phyloP scores from a whole-genome alignment of 345 rosid species.

The Sapria himalayana region DNA sequence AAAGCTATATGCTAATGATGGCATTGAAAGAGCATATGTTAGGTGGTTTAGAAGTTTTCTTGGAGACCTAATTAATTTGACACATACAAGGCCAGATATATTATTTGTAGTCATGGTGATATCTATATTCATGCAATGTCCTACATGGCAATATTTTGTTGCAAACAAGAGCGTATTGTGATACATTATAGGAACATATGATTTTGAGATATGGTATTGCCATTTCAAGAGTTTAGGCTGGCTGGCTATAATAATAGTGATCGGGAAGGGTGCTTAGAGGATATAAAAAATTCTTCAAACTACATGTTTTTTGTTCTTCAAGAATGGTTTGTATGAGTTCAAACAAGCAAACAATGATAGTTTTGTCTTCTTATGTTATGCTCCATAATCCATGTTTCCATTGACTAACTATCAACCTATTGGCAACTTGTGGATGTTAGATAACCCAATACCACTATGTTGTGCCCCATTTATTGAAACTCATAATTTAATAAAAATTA shows the following conservation, averaged over 20 bases:
- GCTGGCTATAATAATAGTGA: background rate
- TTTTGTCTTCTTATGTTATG: background rate
- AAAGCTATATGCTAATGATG: slow-evolving; percentile 2
- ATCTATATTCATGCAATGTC: slow-evolving; percentile 2
- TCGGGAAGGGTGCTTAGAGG: background rate
- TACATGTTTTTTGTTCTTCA: background rate
- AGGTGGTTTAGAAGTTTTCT: too few species aligned
- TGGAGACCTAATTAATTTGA: too few species aligned
- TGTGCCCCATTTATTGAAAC: too few species aligned
- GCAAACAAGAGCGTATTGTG: background rate
- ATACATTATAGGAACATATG: too few species aligned
- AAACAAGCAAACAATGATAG: background rate
- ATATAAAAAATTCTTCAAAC: background rate
- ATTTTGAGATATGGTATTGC: background rate
- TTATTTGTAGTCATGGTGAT: background rate
- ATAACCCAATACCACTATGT: too few species aligned
- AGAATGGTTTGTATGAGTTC: background rate
- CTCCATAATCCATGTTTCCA: too few species aligned
- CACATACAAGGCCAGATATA: too few species aligned
- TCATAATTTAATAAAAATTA: too few species aligned
- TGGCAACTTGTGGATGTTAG: too few species aligned
- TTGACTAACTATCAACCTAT: too few species aligned
- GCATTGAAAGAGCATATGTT: too few species aligned
- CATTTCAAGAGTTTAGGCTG: too few species aligned
- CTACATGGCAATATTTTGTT: slow-evolving; percentile 4